A percentile compares a stretch with the other conserved stretches of the same genome.
Evolutionary conservation across 257 asterid genomes (phyloP).

Genomic region (Linaria vulgaris): DNA sequence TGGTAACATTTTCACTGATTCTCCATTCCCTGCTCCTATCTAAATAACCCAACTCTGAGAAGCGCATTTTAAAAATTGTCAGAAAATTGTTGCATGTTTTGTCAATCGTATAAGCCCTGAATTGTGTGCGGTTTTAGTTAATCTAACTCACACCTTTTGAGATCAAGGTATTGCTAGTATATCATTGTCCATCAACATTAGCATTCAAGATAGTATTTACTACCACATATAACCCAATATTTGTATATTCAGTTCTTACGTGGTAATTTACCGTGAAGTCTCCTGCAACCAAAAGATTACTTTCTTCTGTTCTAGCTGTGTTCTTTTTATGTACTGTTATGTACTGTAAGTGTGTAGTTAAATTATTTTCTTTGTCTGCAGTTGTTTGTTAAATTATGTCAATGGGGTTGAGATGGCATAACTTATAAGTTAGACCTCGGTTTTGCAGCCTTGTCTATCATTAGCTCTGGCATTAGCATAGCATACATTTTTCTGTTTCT

Average conservation of each 20-base stretch:
- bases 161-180: neutral
- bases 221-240: slow-evolving; percentile 1
- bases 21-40: neutral
- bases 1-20: slow-evolving; percentile 44
- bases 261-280: neutral
- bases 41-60: neutral
- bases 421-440: neutral
- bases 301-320: neutral
- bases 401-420: no score
- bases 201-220: slow-evolving; percentile 6
- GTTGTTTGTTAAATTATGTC: no score
- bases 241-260: neutral
- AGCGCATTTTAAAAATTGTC: neutral
- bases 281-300: neutral
- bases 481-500: neutral
- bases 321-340: neutral
- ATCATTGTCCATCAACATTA: neutral
- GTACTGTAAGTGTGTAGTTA: no score
- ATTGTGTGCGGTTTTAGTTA: neutral
- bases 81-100: neutral
- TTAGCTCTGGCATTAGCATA: neutral
- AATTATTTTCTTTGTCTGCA: no score
- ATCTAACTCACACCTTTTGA: neutral
- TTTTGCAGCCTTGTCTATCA: neutral
- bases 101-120: neutral